Conservation (phyloP, 768 basidiomycete genomes). For the Rhodosporidiobolus odoratus region DNA sequence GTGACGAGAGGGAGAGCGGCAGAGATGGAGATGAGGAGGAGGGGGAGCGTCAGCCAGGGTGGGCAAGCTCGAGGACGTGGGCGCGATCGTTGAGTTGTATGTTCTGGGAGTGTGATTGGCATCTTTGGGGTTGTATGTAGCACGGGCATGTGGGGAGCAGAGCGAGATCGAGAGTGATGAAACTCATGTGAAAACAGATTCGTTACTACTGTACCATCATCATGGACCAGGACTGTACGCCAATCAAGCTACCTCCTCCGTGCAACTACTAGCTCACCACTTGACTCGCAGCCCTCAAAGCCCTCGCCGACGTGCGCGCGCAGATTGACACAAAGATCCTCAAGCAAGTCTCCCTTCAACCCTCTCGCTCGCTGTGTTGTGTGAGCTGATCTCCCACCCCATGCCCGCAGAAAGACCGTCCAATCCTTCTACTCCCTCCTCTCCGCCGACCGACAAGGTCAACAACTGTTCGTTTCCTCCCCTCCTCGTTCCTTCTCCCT, state of each 20-base stretch:
- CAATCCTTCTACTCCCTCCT: constrained; percentile 26
- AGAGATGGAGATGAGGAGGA: background rate
- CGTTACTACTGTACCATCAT: background rate
- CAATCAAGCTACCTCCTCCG: too few species aligned
- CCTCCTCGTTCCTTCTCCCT: background rate
- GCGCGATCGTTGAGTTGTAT: background rate
- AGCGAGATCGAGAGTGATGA: background rate
- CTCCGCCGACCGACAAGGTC: background rate
- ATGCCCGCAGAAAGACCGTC: constrained; percentile 15
- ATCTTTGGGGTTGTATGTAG: too few species aligned
- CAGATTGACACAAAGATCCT: constrained; percentile 16
- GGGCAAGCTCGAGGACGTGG: background rate
- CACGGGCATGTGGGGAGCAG: background rate
- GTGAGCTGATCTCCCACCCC: background rate
- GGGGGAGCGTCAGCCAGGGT: background rate
- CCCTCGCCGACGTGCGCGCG: constrained; percentile 21
- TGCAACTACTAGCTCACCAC: too few species aligned
- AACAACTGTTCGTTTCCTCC: constrained; percentile 17
- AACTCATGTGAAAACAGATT: background rate
- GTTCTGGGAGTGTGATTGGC: background rate
- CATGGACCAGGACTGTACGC: constrained; percentile 11
- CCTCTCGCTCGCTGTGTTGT: background rate
- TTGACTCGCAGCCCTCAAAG: background rate
- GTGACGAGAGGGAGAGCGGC: background rate
- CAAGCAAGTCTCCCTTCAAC: constrained; percentile 3